Evolutionary conservation across 192 early-diverging fungal species (phyloP), one percentile per base, ranked within the genome.

Genomic region (Bifiguratus adelaidae): DNA sequence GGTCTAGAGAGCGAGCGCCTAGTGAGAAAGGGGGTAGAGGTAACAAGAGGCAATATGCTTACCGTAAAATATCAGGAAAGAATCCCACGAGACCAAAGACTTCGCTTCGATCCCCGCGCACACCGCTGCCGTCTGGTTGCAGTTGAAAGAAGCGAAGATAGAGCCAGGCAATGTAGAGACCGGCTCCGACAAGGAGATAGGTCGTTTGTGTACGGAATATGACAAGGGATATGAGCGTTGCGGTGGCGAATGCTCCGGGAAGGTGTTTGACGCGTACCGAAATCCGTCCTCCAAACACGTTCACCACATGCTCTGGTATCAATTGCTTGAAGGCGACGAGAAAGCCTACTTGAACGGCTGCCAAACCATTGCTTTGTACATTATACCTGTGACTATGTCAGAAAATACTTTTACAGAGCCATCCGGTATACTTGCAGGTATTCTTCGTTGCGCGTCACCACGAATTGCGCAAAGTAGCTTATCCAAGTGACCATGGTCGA

Each of bases 21-120:
- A 8, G 8, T n/a, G 8, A 33, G 8, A 33, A 9, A 33, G n/a
- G n/a, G 32, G n/a, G n/a, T 9, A 33, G 8, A 33, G 8, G n/a
- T 33, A 33, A n/a, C 8, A 25, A 26, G 12, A 12, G 22, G 27
- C 21, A 58, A 16, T n/a, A 20, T 2, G 58, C 73, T 63, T 61
- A 85, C 83, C 85, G 81, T 11, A 83, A 51, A 37, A 76, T 61
- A 33, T 91, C 88, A 2, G 94, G 94, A 60, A 90, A 97, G 48
- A 97, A 94, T 15, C 86, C 88, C 1, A 68, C 75, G 47, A 97
- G 84, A 0, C 83, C 81, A 77, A 97, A 97, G 1, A 89, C 81
- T 32, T 93, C 91, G 56, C 84, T 86, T 19, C 86, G 77, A 53
- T 95, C 94, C 35, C 94, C 94, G 29, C 63, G 64, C 13, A 88